Percentiles rank a stretch among this genome's conserved stretches.
Evolutionary conservation across 805 yeast species (phyloP).

Genomic region (Candida maris): DNA sequence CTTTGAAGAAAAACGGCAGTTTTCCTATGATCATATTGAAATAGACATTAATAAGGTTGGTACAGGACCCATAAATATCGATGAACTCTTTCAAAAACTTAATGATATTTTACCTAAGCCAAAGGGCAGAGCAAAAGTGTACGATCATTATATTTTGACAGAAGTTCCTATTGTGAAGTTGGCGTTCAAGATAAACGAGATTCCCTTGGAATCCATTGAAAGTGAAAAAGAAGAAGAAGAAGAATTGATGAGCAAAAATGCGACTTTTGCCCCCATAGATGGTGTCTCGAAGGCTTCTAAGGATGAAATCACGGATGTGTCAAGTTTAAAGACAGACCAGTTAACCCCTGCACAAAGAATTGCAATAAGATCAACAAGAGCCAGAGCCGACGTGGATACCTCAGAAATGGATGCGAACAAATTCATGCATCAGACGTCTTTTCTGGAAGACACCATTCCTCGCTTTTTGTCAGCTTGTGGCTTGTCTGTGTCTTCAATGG

Average conservation of each 20-base stretch:
- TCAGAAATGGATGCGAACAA: slow-evolving; percentile 12
- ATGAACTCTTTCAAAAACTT: slow-evolving; percentile 18
- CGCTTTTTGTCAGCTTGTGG: slow-evolving; percentile 26
- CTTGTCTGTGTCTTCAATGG: slow-evolving; percentile 31
- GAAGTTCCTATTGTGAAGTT: slow-evolving; percentile 48
- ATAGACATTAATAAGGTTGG: slow-evolving; percentile 17
- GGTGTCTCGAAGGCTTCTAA: background rate
- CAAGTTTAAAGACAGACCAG: slow-evolving; percentile 1
- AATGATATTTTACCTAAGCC: slow-evolving; percentile 34
- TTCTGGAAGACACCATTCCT: slow-evolving; percentile 17
- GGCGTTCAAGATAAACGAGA: slow-evolving; percentile 29
- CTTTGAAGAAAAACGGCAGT: slow-evolving; percentile 23
- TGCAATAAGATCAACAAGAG: slow-evolving; percentile 20
- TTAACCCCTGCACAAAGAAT: slow-evolving; percentile 17
- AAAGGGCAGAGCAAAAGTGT: slow-evolving; percentile 39
- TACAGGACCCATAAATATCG: slow-evolving; percentile 17
- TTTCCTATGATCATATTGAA: slow-evolving; percentile 18
- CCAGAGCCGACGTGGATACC: slow-evolving; percentile 16
- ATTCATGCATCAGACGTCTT: slow-evolving; percentile 16
- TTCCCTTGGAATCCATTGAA: slow-evolving; percentile 3
- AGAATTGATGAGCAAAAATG: slow-evolving; percentile 4
- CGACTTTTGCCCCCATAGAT: slow-evolving; percentile 1
- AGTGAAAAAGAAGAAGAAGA: slow-evolving; percentile 10
- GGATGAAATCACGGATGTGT: background rate
- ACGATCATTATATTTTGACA: slow-evolving; percentile 51